Percentiles rank a stretch among this genome's conserved stretches.
Conservation (phyloP, 306 rosid genomes). For the Gynostemma pentaphyllum region DNA sequence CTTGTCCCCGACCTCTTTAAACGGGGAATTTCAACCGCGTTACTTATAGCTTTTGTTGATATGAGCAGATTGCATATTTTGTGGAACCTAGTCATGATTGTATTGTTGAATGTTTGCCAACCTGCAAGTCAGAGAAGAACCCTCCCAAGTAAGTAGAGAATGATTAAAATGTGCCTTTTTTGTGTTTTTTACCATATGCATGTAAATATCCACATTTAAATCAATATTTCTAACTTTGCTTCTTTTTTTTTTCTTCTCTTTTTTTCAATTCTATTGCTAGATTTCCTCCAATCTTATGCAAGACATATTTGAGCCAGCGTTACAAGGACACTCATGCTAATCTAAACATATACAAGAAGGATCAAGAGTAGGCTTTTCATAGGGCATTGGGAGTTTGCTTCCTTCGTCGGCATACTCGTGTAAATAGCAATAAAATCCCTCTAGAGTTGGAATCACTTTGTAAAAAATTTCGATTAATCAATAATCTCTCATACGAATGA, state of each 20-base stretch:
- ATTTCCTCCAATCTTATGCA: constrained; percentile 64
- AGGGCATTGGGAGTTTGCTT: neutral
- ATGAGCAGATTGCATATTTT: constrained; percentile 65
- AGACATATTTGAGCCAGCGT: constrained; percentile 53
- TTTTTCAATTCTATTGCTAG: constrained; percentile 27
- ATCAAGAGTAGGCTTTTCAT: constrained; percentile 1
- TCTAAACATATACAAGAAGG: constrained; percentile 32
- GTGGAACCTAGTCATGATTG: constrained; percentile 79
- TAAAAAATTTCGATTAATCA: no score
- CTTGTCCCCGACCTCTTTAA: no score
- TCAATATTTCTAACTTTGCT: neutral
- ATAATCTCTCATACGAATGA: no score
- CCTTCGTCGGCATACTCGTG: neutral
- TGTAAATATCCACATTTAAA: neutral
- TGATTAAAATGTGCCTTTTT: neutral
- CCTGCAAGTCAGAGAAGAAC: constrained; percentile 66
- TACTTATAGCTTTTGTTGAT: constrained; percentile 1
- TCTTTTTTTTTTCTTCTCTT: neutral
- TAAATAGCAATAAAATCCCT: no score
- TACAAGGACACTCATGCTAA: constrained; percentile 58
- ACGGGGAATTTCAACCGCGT: neutral
- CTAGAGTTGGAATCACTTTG: no score
- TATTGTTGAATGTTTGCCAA: constrained; percentile 75
- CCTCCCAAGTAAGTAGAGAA: constrained; percentile 70
- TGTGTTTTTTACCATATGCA: neutral